A percentile compares a stretch with the other conserved stretches of the same genome.
phyloP scores from a whole-genome alignment of 2,329 filamentous ascomycete genomes.

The Alternaria atra region DNA sequence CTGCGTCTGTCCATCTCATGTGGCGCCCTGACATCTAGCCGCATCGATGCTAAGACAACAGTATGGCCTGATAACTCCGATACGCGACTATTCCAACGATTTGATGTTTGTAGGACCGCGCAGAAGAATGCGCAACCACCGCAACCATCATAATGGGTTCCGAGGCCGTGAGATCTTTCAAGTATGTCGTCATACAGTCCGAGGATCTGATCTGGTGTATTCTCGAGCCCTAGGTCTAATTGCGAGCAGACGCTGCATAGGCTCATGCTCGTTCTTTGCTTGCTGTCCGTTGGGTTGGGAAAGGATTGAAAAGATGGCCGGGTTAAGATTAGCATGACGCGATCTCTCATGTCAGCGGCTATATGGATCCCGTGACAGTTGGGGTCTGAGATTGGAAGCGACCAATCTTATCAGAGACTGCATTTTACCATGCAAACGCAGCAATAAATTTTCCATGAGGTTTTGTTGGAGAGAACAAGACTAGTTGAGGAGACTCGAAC shows the following conservation, averaged over 20 bases:
- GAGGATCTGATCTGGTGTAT: background rate
- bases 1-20: too few species aligned
- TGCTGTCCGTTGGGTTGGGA: background rate
- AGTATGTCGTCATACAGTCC: background rate
- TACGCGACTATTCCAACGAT: background rate
- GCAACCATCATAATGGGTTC: background rate
- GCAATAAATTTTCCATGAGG: accelerated
- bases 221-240: background rate
- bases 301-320: too few species aligned
- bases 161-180: background rate
- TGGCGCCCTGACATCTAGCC: too few species aligned
- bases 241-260: background rate
- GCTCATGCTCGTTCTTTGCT: background rate
- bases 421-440: background rate
- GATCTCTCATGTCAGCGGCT: background rate
- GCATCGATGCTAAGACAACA: too few species aligned
- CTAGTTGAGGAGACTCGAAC: background rate
- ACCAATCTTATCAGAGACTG: too few species aligned
- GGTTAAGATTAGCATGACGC: background rate
- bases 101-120: background rate
- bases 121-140: background rate
- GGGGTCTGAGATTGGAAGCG: background rate
- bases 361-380: background rate
- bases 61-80: background rate
- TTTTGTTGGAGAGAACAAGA: background rate